phyloP scores from a whole-genome alignment of 2,329 filamentous ascomycete genomes.

The Hypoxylon sp. region DNA sequence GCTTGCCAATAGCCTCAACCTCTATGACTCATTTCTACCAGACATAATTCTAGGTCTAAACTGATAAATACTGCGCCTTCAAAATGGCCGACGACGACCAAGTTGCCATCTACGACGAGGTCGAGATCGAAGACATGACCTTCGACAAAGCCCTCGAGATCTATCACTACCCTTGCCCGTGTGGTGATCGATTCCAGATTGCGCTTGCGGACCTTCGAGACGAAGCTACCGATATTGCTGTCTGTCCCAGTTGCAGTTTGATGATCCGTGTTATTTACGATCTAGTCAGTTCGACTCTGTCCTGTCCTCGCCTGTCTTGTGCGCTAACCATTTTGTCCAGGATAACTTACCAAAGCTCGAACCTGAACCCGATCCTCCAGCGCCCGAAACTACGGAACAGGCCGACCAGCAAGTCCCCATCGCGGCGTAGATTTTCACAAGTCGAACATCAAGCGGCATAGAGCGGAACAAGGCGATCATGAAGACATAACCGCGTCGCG shows the following conservation, averaged over 20 bases:
- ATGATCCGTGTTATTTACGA: slow-evolving; percentile 98
- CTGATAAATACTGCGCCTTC: slow-evolving; percentile 34
- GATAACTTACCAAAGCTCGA: slow-evolving; percentile 45
- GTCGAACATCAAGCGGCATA: background rate
- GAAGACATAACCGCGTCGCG: slow-evolving; percentile 18
- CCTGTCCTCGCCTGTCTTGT: background rate
- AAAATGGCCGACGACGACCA: slow-evolving; percentile 70
- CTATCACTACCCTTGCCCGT: slow-evolving; percentile 96
- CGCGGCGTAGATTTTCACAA: slow-evolving; percentile 38
- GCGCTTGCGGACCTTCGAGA: slow-evolving; percentile 83
- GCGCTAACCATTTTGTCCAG: slow-evolving; percentile 29
- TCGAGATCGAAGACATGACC: slow-evolving; percentile 99
- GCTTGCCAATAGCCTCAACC: slow-evolving; percentile 2
- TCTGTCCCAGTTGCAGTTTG: slow-evolving; percentile 95
- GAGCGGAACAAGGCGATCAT: background rate
- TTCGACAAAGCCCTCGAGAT: slow-evolving; percentile 83
- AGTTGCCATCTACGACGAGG: slow-evolving; percentile 89
- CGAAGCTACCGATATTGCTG: slow-evolving; percentile 85
- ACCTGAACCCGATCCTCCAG: slow-evolving; percentile 40
- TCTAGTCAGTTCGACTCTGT: slow-evolving; percentile 61
- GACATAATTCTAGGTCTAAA: background rate
- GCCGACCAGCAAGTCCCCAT: slow-evolving; percentile 42
- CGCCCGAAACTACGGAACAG: slow-evolving; percentile 34
- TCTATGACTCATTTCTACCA: background rate
- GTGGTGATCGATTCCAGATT: slow-evolving; percentile 96